A percentile compares a stretch with the other conserved stretches of the same genome.
Evolutionary conservation across 176 grass and related monocot species (phyloP).

Genomic region (Phragmites australis): DNA sequence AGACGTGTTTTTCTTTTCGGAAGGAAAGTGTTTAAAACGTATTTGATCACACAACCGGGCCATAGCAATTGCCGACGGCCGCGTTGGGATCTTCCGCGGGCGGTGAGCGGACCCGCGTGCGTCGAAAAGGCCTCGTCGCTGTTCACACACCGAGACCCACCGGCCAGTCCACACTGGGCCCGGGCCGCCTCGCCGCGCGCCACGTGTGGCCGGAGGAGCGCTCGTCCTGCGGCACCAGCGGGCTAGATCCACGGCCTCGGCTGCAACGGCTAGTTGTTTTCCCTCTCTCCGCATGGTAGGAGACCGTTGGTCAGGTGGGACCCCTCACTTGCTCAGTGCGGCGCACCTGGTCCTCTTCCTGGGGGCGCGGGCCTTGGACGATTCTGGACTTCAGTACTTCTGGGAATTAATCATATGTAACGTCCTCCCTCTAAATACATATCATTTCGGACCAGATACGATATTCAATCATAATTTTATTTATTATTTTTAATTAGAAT

Average conservation of each 20-base stretch:
- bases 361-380: no score
- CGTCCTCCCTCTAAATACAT: no score
- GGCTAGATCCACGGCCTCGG: not conserved
- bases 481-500: no score
- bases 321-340: not conserved
- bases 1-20: no score
- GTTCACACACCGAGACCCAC: constrained; percentile 9
- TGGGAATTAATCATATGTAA: no score
- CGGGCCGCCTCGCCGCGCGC: not conserved
- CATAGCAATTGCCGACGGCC: not conserved
- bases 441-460: no score
- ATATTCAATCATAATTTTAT: no score
- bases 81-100: not conserved
- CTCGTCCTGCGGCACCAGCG: not conserved
- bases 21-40: not conserved
- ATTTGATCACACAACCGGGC: not conserved
- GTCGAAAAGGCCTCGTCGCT: no score
- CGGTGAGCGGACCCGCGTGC: constrained; percentile 25
- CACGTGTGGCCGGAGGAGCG: not conserved
- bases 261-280: constrained; percentile 19
- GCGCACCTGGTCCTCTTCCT: not conserved
- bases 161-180: not conserved
- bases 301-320: not conserved
- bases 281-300: not conserved
- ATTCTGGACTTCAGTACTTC: no score